These are phyloP conservation scores for Camellia sinensis DNA, from an alignment of 148 eudicot species.

Conservation along the genomic window DNA sequence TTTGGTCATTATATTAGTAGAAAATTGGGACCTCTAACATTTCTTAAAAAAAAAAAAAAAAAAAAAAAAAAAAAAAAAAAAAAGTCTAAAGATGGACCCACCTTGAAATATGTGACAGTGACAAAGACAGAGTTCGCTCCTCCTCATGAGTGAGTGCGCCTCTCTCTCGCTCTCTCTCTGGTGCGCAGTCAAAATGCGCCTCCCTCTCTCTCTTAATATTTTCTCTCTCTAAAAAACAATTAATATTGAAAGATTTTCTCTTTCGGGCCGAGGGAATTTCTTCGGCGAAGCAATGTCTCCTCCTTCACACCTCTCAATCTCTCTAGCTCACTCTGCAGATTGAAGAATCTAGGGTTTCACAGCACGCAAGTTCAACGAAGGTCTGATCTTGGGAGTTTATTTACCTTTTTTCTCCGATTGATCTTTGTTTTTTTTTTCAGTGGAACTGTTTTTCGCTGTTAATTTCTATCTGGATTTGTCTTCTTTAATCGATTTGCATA, in stretches of 20 bases:
- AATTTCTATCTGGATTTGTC: constrained; percentile 6
- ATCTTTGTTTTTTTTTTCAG: neutral
- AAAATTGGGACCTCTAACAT: too few relatives aligned
- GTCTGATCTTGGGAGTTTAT: constrained; percentile 34
- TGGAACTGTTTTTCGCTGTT: neutral
- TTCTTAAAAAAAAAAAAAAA: too few relatives aligned
- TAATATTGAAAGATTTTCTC: constrained; percentile 21
- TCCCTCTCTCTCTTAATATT: constrained; percentile 15
- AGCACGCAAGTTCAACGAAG: constrained; percentile 28
- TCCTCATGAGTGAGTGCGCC: too few relatives aligned
- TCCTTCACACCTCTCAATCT: constrained; percentile 43
- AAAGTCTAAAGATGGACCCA: constrained; percentile 47
- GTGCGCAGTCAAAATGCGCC: constrained; percentile 20
- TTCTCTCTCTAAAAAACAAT: neutral
- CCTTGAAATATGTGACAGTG: constrained; percentile 60
- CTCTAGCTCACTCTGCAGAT: constrained; percentile 14
- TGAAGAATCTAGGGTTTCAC: constrained; percentile 57
- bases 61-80: neutral
- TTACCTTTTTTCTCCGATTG: neutral
- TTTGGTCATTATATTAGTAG: too few relatives aligned
- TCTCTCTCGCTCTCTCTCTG: too few relatives aligned
- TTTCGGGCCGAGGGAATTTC: constrained; percentile 35
- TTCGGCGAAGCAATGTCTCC: constrained; percentile 40
- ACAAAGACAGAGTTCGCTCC: constrained; percentile 54
- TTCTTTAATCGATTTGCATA: constrained; percentile 11